A percentile compares a stretch with the other conserved stretches of the same genome.
Conservation (phyloP, 257 asterid genomes). For the Craterostigma plantagineum region DNA sequence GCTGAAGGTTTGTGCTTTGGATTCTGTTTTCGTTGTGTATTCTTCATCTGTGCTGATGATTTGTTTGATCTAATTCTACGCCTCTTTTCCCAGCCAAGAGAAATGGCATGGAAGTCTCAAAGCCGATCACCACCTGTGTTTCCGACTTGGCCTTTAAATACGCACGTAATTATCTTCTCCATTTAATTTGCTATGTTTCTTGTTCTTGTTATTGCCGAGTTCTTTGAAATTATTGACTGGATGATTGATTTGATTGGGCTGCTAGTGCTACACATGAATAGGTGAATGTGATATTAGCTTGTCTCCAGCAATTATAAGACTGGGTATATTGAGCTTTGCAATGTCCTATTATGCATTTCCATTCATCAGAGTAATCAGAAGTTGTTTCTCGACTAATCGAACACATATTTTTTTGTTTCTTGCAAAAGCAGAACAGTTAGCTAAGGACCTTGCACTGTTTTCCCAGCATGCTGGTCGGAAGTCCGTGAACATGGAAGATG, state of each 20-base stretch:
- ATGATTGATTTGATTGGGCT: neutral
- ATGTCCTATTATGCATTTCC: neutral
- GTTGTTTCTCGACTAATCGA: conserved; percentile 1
- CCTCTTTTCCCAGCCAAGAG: conserved; percentile 38
- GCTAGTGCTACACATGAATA: neutral
- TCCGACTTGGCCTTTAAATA: conserved; percentile 82
- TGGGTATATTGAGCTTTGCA: too few relatives aligned
- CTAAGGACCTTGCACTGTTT: conserved; percentile 78
- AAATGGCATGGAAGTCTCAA: conserved; percentile 65
- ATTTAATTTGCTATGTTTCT: too few relatives aligned
- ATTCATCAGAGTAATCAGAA: neutral
- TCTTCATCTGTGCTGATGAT: neutral
- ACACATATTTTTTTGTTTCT: conserved; percentile 5
- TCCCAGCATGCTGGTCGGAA: conserved; percentile 80
- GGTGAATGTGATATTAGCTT: neutral
- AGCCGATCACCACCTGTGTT: conserved; percentile 58
- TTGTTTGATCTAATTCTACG: neutral
- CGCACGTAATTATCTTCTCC: conserved; percentile 29
- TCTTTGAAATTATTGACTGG: too few relatives aligned
- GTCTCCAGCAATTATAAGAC: neutral
- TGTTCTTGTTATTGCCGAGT: neutral
- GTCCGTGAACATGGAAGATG: conserved; percentile 93
- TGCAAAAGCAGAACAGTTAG: conserved; percentile 56
- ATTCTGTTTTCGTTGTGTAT: neutral
- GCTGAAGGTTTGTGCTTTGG: conserved; percentile 34